Percentiles rank a stretch among this genome's conserved stretches.
Evolutionary conservation across 1,139 yeast genomes (phyloP).

Genomic region (Blastobotrys indianensis): DNA sequence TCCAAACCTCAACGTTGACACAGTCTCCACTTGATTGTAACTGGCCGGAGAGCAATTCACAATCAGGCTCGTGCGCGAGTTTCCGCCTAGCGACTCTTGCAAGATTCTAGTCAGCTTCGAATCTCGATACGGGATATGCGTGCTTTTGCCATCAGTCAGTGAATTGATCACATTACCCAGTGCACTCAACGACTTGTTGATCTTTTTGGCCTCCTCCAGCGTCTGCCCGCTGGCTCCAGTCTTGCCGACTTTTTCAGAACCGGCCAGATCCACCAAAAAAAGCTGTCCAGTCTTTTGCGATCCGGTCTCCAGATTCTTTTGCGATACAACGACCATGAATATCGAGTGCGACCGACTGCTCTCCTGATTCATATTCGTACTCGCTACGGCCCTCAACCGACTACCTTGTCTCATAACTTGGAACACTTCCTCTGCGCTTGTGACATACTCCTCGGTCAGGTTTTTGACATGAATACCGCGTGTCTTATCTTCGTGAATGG

Average conservation of each 20-base stretch:
- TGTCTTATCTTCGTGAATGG: conserved; percentile 60
- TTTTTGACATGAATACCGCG: conserved; percentile 70
- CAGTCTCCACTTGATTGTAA: conserved; percentile 58
- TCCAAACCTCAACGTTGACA: conserved; percentile 77
- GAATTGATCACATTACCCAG: conserved; percentile 79
- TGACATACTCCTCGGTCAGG: conserved; percentile 55
- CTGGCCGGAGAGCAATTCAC: conserved; percentile 72
- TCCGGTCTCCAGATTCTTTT: conserved; percentile 44
- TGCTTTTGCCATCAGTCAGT: conserved; percentile 60
- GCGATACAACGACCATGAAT: conserved; percentile 59
- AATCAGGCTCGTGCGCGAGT: conserved; percentile 72
- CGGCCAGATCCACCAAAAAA: conserved; percentile 81
- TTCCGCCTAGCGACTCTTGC: conserved; percentile 85
- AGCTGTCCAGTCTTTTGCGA: conserved; percentile 59
- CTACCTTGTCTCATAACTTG: conserved; percentile 53
- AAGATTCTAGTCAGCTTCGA: conserved; percentile 77
- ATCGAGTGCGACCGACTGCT: conserved; percentile 82
- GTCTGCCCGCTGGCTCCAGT: conserved; percentile 75
- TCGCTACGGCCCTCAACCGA: conserved; percentile 48
- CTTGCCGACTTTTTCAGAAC: conserved; percentile 80
- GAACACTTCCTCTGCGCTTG: conserved; percentile 54
- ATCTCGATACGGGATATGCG: conserved; percentile 74
- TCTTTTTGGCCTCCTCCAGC: conserved; percentile 78
- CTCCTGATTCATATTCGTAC: conserved; percentile 69
- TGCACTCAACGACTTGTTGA: conserved; percentile 70